Percentiles rank a stretch among this genome's conserved stretches.
Evolutionary conservation across 768 basidiomycete species (phyloP).

Genomic region (Auriculariales sp.): DNA sequence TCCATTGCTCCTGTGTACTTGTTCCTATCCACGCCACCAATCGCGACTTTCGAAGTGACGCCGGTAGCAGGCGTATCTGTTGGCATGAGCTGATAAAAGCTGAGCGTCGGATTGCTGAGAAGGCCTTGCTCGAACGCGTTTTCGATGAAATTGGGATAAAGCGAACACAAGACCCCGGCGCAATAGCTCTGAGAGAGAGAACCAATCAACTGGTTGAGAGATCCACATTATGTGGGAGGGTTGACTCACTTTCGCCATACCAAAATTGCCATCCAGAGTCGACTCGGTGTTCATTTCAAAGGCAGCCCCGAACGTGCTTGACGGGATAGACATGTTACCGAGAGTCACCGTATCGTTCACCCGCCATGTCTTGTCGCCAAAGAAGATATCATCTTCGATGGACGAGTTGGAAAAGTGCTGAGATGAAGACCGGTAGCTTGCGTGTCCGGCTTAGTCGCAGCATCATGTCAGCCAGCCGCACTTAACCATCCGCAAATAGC

Average conservation of each 20-base stretch:
- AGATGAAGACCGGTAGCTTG: background rate
- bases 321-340: background rate
- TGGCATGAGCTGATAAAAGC: slow-evolving; percentile 2
- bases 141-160: slow-evolving; percentile 4
- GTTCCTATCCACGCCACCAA: slow-evolving; percentile 3
- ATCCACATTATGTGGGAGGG: background rate
- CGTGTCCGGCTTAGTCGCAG: background rate
- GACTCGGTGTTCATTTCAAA: background rate
- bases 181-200: background rate
- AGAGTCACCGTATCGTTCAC: slow-evolving; percentile 4
- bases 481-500: background rate
- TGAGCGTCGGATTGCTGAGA: slow-evolving; percentile 1
- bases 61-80: background rate
- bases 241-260: slow-evolving; percentile 2
- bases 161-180: background rate
- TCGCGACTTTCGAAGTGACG: background rate
- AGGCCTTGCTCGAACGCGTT: background rate
- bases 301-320: slow-evolving; percentile 2
- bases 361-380: background rate
- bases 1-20: slow-evolving; percentile 5
- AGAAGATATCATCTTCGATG: background rate
- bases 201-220: background rate
- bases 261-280: background rate
- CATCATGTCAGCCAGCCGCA: background rate
- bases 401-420: slow-evolving; percentile 1